phyloP scores from a whole-genome alignment of 371 early-diverging fungal genomes.

The Chytridium lagenaria region DNA sequence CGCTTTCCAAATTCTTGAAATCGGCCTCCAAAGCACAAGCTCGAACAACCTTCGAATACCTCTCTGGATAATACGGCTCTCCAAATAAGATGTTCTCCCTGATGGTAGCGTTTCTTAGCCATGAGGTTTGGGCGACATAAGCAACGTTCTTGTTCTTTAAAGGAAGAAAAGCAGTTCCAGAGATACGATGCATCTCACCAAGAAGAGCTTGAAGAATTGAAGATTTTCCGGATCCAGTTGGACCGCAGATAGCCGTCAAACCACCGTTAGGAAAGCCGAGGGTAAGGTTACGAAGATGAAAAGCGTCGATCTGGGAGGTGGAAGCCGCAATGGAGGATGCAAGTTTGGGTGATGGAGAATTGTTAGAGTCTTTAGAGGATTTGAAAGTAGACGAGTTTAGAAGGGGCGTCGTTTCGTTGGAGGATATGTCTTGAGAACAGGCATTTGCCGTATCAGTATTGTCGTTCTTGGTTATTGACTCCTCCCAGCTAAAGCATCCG shows the following conservation, averaged over 20 bases:
- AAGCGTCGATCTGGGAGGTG: background rate
- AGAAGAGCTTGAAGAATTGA: slow-evolving; percentile 53
- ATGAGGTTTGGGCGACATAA: slow-evolving; percentile 61
- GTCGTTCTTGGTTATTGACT: too few species aligned
- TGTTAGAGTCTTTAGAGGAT: background rate
- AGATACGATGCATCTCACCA: slow-evolving; percentile 19
- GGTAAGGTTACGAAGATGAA: slow-evolving; percentile 32
- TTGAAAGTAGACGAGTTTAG: background rate
- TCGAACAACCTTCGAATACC: slow-evolving; percentile 51
- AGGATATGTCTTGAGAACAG: background rate
- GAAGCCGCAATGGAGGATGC: background rate
- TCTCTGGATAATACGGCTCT: slow-evolving; percentile 47
- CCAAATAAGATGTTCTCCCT: slow-evolving; percentile 67
- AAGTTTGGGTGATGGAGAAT: too few species aligned
- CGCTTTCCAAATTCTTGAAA: slow-evolving; percentile 68
- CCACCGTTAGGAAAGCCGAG: slow-evolving; percentile 63
- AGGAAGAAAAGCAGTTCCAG: slow-evolving; percentile 27
- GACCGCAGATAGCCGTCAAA: slow-evolving; percentile 71
- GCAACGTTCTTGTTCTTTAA: slow-evolving; percentile 35
- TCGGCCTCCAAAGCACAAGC: slow-evolving; percentile 51
- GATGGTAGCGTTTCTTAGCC: slow-evolving; percentile 63
- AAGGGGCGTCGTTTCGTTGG: background rate
- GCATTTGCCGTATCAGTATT: too few species aligned
- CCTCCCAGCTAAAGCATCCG: background rate
- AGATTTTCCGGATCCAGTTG: slow-evolving; percentile 70